Percentiles rank a stretch among this genome's conserved stretches.
Evolutionary conservation across 306 rosid species (phyloP).

Genomic region (Prosopis cineraria): DNA sequence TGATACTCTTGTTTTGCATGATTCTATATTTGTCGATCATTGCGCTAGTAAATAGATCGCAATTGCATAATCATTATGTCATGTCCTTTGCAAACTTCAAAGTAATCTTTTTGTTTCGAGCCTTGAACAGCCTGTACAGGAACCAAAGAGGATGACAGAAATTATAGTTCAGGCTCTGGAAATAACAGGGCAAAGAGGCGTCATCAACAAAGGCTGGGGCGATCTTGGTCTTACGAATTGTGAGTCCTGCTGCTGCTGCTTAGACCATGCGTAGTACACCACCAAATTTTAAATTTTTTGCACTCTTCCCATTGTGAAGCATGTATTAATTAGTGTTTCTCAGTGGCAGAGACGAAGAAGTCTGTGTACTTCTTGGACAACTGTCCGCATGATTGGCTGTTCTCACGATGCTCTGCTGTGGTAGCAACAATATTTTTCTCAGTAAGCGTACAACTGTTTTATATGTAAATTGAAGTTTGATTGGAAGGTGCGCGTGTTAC

Average conservation of each 20-base stretch:
- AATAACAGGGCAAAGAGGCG: slow-evolving; percentile 78
- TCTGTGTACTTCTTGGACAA: slow-evolving; percentile 78
- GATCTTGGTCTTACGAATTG: slow-evolving; percentile 96
- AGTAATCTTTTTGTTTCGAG: slow-evolving; percentile 23
- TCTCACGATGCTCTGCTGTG: slow-evolving; percentile 83
- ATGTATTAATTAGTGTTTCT: slow-evolving; percentile 42
- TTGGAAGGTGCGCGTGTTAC: slow-evolving; percentile 30
- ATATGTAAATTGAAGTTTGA: slow-evolving; percentile 23
- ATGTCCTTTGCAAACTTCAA: slow-evolving; percentile 10
- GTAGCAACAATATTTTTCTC: slow-evolving; percentile 46
- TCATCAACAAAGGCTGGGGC: slow-evolving; percentile 97
- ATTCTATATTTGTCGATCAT: slow-evolving; percentile 3
- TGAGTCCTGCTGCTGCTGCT: slow-evolving; percentile 57
- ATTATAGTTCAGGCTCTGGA: slow-evolving; percentile 78
- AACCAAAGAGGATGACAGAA: slow-evolving; percentile 76
- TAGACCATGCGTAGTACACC: too few relatives aligned
- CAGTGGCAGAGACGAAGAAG: slow-evolving; percentile 67
- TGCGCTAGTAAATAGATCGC: not conserved
- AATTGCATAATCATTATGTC: slow-evolving; percentile 1
- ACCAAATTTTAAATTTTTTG: too few relatives aligned
- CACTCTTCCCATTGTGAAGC: slow-evolving; percentile 34
- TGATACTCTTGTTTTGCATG: not conserved
- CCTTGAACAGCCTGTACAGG: slow-evolving; percentile 72
- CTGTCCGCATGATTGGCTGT: slow-evolving; percentile 98
- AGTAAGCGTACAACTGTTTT: slow-evolving; percentile 15